phyloP scores from a whole-genome alignment of 495 filamentous ascomycete genomes.

The Jackrogersella multiformis region DNA sequence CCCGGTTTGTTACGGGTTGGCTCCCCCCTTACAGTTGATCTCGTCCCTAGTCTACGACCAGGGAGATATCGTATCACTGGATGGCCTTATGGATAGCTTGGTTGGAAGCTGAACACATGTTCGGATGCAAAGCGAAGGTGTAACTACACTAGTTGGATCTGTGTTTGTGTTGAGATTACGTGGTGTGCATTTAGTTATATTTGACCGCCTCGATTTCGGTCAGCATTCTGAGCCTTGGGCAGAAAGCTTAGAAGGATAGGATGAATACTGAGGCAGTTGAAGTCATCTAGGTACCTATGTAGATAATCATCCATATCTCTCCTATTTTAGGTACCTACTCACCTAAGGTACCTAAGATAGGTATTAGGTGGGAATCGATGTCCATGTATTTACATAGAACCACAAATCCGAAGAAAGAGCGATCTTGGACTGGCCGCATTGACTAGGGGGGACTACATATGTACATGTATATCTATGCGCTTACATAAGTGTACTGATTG shows the following conservation, averaged over 20 bases:
- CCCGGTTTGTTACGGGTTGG: background rate
- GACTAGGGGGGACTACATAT: background rate
- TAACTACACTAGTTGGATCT: constrained; percentile 3
- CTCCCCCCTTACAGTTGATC: background rate
- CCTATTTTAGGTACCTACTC: background rate
- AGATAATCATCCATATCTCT: too few species aligned
- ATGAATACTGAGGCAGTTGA: background rate
- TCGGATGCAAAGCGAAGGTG: constrained; percentile 12
- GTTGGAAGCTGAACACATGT: background rate
- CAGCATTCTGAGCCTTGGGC: constrained; percentile 4
- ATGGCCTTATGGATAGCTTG: constrained; percentile 3
- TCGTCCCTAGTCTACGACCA: constrained; percentile 4
- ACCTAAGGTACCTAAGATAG: background rate
- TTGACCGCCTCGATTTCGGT: constrained; percentile 8
- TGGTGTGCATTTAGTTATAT: constrained; percentile 1
- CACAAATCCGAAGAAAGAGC: constrained; percentile 1
- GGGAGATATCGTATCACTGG: constrained; percentile 17
- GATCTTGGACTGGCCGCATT: background rate
- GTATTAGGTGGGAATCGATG: too few species aligned
- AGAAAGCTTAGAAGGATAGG: background rate
- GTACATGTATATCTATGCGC: constrained; percentile 10
- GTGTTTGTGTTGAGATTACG: background rate
- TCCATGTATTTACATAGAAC: background rate
- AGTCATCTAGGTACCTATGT: background rate
- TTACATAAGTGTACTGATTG: constrained; percentile 27